Conservation (phyloP, 2,329 filamentous ascomycete species). For the Ophiostoma angusticollis region DNA sequence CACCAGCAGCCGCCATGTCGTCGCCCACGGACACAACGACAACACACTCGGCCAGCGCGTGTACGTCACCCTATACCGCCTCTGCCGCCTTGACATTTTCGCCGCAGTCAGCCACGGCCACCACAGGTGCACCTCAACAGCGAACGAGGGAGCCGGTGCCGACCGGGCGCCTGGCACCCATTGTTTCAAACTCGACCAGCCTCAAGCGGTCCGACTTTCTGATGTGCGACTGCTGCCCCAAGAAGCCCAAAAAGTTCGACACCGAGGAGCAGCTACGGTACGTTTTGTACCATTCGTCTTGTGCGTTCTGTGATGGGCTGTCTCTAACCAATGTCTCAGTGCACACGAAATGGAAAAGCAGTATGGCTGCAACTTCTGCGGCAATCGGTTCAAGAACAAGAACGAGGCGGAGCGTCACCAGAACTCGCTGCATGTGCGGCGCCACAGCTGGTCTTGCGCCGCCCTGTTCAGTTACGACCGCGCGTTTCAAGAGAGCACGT, state of each 20-base stretch:
- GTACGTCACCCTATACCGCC: slow-evolving; percentile 36
- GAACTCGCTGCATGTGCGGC: slow-evolving; percentile 82
- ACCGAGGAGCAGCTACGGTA: slow-evolving; percentile 74
- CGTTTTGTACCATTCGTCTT: slow-evolving; percentile 24
- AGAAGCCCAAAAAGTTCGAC: slow-evolving; percentile 94
- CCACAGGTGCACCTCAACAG: slow-evolving; percentile 30
- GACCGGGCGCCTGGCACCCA: slow-evolving; percentile 35
- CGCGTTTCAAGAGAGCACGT: slow-evolving; percentile 74
- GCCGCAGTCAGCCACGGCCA: slow-evolving; percentile 33
- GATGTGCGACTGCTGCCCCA: slow-evolving; percentile 90
- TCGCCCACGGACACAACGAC: slow-evolving; percentile 32
- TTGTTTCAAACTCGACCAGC: slow-evolving; percentile 26
- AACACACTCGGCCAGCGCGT: slow-evolving; percentile 17
- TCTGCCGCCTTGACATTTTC: slow-evolving; percentile 37
- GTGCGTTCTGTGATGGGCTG: too few species aligned
- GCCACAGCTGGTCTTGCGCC: slow-evolving; percentile 94
- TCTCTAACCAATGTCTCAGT: slow-evolving; percentile 33
- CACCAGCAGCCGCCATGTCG: slow-evolving; percentile 34
- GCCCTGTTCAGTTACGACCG: slow-evolving; percentile 65
- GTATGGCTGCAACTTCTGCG: slow-evolving; percentile 84
- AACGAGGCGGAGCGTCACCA: slow-evolving; percentile 95
- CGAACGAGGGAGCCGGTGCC: slow-evolving; percentile 30
- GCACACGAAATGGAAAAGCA: slow-evolving; percentile 90
- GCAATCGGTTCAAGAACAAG: slow-evolving; percentile 97
- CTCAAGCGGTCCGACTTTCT: slow-evolving; percentile 33